A percentile compares a stretch with the other conserved stretches of the same genome.
Conservation (phyloP, 345 rosid species). For the Excoecaria cochinchinensis region DNA sequence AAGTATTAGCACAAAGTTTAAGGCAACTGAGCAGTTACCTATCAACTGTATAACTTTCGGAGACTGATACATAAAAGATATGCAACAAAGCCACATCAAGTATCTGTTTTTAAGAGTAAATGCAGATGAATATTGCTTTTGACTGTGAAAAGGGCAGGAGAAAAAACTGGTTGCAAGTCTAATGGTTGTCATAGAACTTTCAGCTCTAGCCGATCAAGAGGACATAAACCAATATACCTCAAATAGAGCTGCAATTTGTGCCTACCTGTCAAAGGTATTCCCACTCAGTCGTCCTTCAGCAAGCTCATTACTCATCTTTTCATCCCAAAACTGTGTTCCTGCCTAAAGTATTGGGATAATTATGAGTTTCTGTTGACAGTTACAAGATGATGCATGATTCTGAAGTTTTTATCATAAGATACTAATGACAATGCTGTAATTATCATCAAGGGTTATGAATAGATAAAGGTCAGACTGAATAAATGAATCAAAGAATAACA, state of each 20-base stretch:
- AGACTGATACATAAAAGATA: background rate
- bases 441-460: background rate
- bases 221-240: background rate
- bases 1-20: background rate
- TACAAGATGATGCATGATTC: background rate
- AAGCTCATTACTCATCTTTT: slow-evolving; percentile 75
- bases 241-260: background rate
- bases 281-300: slow-evolving; percentile 79
- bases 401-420: background rate
- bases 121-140: background rate
- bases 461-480: background rate
- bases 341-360: slow-evolving; percentile 46
- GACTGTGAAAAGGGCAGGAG: background rate
- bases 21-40: background rate
- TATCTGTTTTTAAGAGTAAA: background rate
- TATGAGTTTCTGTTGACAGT: background rate
- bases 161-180: background rate
- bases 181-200: background rate
- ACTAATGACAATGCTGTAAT: background rate
- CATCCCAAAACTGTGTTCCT: slow-evolving; percentile 99
- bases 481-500: background rate
- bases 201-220: background rate
- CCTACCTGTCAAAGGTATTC: slow-evolving; percentile 76
- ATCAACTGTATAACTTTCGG: background rate
- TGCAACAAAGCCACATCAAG: background rate